phyloP scores from a whole-genome alignment of 2,329 filamentous ascomycete genomes.

The Aspergillus glaucus region DNA sequence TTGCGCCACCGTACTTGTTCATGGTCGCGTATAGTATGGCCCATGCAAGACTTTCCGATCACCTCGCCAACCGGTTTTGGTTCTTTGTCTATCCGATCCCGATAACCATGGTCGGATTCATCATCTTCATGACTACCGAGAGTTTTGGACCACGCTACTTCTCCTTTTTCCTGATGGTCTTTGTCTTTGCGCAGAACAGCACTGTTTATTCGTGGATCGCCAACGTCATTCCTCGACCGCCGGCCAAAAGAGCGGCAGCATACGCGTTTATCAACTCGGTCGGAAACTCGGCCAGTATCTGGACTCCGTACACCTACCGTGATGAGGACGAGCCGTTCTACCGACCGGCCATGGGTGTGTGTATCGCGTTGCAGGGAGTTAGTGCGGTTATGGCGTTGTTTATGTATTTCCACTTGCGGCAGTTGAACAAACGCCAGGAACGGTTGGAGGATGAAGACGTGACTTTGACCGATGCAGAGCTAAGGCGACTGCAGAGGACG shows the following conservation, averaged over 20 bases:
- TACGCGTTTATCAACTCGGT: slow-evolving; percentile 52
- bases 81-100: slow-evolving; percentile 50
- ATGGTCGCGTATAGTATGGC: slow-evolving; percentile 45
- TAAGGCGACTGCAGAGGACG: slow-evolving; percentile 44
- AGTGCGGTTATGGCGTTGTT: slow-evolving; percentile 29
- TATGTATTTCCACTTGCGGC: slow-evolving; percentile 34
- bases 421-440: slow-evolving; percentile 47
- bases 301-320: slow-evolving; percentile 46
- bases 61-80: slow-evolving; percentile 43
- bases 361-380: slow-evolving; percentile 35
- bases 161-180: slow-evolving; percentile 51
- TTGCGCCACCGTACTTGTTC: slow-evolving; percentile 50
- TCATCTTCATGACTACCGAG: slow-evolving; percentile 50
- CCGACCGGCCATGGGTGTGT: slow-evolving; percentile 36
- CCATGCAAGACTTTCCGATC: slow-evolving; percentile 43
- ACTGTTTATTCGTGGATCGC: slow-evolving; percentile 48
- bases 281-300: slow-evolving; percentile 49
- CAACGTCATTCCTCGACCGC: slow-evolving; percentile 46
- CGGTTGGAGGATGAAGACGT: slow-evolving; percentile 45
- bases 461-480: slow-evolving; percentile 42
- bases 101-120: slow-evolving; percentile 45
- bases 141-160: slow-evolving; percentile 51
- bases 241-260: slow-evolving; percentile 50
- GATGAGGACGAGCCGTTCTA: slow-evolving; percentile 35
- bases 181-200: slow-evolving; percentile 51